Base-by-base conservation (phyloP, 2,329 filamentous ascomycete species). In the Hirsutella minnesotensis region DNA sequence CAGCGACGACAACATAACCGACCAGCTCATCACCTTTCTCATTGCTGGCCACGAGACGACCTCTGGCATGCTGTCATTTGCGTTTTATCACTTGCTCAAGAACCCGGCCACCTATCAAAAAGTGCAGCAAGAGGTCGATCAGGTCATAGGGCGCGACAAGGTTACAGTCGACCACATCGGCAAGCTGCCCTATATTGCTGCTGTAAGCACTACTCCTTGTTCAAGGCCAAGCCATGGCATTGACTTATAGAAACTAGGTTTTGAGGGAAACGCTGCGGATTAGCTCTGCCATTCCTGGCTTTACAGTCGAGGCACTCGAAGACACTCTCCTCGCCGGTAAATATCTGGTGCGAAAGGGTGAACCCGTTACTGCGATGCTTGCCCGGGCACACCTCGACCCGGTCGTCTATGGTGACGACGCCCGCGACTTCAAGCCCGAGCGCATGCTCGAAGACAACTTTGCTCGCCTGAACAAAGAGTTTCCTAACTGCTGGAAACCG, bases 21-120 rank as follows among this genome's bases (percentile, higher is more conserved):
- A 81, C 55, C 84, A 87, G 49, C 75, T 87, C 62, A 79, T 83
- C 45, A 86, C 81, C 0, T 86, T 86, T 49, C 59, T 86, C 9
- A 79, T 82, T 51, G 79, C 79, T 30, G 79, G 79, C 2, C 81
- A 85, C 47, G 83, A 86, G 51, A 88, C 84, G 0, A 83, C 83
- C 0, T 77, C 78, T 2, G 81, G 81, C 3, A 61, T 81, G 15
- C 57, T 87, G 12, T 74, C 78, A 0, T 86, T 84, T 53, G 61
- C 72, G 0, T 74, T 84, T 40, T 81, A 79, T 53, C 68, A 80
- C 43, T 65, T 88, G 2, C 56, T 84, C 29, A 80, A 79, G 54
- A 68, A 81, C 50, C 81, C 81, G 0, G 66, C 70, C 2, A 66
- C 68, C 2, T 77, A 80, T 47, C 62, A 62, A 31, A 77, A 77